Evolutionary conservation across 768 basidiomycete species (phyloP).

Genomic region (Calocybe gangraenosa): DNA sequence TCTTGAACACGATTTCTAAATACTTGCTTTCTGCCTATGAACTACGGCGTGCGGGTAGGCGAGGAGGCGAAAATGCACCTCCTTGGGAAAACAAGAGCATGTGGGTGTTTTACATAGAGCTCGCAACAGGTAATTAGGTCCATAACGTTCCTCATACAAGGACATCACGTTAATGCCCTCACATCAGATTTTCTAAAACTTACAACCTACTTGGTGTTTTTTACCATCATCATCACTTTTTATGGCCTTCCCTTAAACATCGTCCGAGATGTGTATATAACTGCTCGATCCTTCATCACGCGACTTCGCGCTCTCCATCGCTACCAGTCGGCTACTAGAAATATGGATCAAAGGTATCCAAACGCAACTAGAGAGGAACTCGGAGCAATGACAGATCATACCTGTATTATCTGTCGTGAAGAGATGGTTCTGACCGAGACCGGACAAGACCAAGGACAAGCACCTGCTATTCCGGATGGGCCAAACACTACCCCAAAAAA

Average conservation of each 20-base stretch:
- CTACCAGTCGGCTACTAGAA: slow-evolving; percentile 90
- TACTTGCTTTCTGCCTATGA: slow-evolving; percentile 83
- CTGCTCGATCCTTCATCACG: slow-evolving; percentile 86
- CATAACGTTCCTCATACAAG: not conserved
- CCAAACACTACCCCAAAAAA: slow-evolving; percentile 97
- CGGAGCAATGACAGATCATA: slow-evolving; percentile 75
- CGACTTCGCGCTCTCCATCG: slow-evolving; percentile 85
- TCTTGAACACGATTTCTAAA: slow-evolving; percentile 74
- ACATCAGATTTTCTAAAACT: slow-evolving; percentile 86
- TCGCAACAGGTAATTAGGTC: slow-evolving; percentile 71
- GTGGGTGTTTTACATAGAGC: slow-evolving; percentile 93
- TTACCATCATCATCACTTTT: slow-evolving; percentile 88
- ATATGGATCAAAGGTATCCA: slow-evolving; percentile 96
- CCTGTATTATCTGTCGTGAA: slow-evolving; percentile 97
- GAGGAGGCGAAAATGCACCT: slow-evolving; percentile 82
- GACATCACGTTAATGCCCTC: slow-evolving; percentile 9
- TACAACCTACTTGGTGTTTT: slow-evolving; percentile 89
- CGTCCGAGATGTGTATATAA: slow-evolving; percentile 94
- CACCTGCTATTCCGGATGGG: slow-evolving; percentile 45
- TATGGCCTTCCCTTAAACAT: slow-evolving; percentile 97
- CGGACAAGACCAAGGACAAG: slow-evolving; percentile 19
- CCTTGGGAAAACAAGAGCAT: slow-evolving; percentile 99
- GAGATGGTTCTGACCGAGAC: slow-evolving; percentile 63
- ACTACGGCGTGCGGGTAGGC: slow-evolving; percentile 66
- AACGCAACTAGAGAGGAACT: slow-evolving; percentile 88